Evolutionary conservation across 176 grass and related monocot genomes (phyloP).

Genomic region (Eremochloa ophiuroides): DNA sequence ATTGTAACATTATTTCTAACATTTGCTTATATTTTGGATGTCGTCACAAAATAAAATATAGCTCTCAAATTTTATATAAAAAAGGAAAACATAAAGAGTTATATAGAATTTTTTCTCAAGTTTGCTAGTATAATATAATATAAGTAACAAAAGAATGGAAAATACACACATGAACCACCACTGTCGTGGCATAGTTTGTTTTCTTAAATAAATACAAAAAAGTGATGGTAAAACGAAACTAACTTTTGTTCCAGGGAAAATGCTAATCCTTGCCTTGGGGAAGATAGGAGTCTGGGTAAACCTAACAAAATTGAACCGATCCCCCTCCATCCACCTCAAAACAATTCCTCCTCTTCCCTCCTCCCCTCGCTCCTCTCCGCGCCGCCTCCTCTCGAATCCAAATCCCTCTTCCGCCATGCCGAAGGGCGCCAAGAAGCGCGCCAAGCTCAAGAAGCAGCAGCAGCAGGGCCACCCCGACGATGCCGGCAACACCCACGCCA

Average conservation of each 20-base stretch:
- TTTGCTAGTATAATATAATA: not conserved
- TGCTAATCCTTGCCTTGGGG: not conserved
- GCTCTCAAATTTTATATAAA: not conserved
- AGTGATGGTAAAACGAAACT: not conserved
- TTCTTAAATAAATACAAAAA: not conserved
- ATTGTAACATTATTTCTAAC: not conserved
- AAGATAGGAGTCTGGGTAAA: constrained; percentile 1
- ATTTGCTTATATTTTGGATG: not conserved
- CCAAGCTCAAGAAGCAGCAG: constrained; percentile 65
- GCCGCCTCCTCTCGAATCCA: constrained; percentile 18
- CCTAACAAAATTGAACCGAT: constrained; percentile 26
- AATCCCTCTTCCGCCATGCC: constrained; percentile 42
- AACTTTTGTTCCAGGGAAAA: not conserved
- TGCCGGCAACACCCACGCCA: constrained; percentile 3
- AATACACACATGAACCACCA: not conserved
- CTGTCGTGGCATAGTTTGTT: not conserved
- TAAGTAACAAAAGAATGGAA: not conserved
- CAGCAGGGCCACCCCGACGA: constrained; percentile 31
- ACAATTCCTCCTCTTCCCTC: not conserved
- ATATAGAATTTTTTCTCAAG: not conserved
- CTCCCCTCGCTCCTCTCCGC: not conserved
- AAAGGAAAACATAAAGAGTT: not conserved
- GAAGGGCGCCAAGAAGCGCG: constrained; percentile 62
- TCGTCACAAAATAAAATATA: not conserved
- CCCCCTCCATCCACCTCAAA: constrained; percentile 21